Base-by-base conservation (phyloP, 768 basidiomycete genomes). In the Boletus bicolor region DNA sequence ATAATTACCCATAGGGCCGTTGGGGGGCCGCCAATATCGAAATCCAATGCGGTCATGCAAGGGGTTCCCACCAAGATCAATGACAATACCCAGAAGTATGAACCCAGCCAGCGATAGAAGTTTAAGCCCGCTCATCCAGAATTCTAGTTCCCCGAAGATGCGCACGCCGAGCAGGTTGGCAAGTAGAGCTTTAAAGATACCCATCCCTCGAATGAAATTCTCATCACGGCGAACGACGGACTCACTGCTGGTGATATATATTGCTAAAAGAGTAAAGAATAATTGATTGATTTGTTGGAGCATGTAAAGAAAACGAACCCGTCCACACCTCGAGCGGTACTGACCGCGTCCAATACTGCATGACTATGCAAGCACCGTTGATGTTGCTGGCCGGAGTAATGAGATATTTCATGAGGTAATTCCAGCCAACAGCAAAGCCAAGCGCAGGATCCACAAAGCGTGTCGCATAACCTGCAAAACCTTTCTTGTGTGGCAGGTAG, bases 91-190 rank as follows among this genome's bases (percentile, higher is more conserved):
- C 47, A 55, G 2, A n/a, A 60, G 17, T 28, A 54, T 49, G 48
- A 62, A 49, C 19, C 50, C 52, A 28, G 43, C 26, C 21, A 76
- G 68, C 14, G 74, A 70, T 26, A 76, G 66, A 32, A 90, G 78
- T 69, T 91, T 89, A 68, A 91, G 77, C 52, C 82, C 80, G 53
- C 83, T 86, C 62, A 82, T 80, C 84, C 85, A 87, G 70, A 87
- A 87, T 64, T 87, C 85, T n/a, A 87, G 72, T 65, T 89, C 86
- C 49, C 86, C 85, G 55, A 87, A 88, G 7, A 87, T 77, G 8
- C 81, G 77, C n/a, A 87, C 81, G 42, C 84, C 85, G 41, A 86
- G 74, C 14, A 85, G 66, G 67, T 87, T 87, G 58, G 85, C 36
- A 3, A 41, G 30, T 9, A 49, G 12, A 44, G 19, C 30, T 41